Percentiles rank a stretch among this genome's conserved stretches.
Conservation (phyloP, 306 rosid species). For the Vigna mungo region DNA sequence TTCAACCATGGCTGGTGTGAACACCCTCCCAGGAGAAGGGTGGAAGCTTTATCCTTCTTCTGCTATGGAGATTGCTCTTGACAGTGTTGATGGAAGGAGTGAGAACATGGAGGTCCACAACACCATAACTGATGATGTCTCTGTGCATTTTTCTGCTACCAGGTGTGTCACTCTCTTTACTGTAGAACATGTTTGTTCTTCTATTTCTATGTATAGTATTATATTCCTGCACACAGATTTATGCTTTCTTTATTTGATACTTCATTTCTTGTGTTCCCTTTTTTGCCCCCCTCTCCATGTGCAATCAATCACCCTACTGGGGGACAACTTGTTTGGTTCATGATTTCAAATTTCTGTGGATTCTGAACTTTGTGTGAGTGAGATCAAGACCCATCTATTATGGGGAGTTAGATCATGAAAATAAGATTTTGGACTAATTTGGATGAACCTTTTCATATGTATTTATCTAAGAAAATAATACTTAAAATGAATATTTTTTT, state of each 20-base stretch:
- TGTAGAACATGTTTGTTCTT: neutral
- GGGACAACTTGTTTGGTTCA: neutral
- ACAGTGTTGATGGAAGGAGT: constrained; percentile 14
- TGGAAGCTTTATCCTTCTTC: constrained; percentile 5
- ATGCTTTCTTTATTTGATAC: neutral
- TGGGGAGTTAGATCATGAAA: neutral
- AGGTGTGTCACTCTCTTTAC: constrained; percentile 31
- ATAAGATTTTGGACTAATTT: neutral
- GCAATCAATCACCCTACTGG: neutral
- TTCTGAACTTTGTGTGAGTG: too few relatives aligned
- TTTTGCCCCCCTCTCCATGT: neutral
- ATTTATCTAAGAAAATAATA: neutral
- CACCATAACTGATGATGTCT: constrained; percentile 23
- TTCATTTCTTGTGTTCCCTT: neutral
- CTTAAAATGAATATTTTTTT: neutral
- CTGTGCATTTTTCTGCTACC: constrained; percentile 40
- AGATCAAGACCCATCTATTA: too few relatives aligned
- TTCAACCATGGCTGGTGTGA: constrained; percentile 43
- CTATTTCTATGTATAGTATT: neutral
- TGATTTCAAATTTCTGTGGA: neutral
- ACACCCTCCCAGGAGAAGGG: neutral
- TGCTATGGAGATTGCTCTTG: neutral
- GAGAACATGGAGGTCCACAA: too few relatives aligned
- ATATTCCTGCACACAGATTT: neutral
- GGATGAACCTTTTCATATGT: neutral